phyloP scores from a whole-genome alignment of 1,284 basidiomycete genomes.

The Leucocoprinus gongylophorus region DNA sequence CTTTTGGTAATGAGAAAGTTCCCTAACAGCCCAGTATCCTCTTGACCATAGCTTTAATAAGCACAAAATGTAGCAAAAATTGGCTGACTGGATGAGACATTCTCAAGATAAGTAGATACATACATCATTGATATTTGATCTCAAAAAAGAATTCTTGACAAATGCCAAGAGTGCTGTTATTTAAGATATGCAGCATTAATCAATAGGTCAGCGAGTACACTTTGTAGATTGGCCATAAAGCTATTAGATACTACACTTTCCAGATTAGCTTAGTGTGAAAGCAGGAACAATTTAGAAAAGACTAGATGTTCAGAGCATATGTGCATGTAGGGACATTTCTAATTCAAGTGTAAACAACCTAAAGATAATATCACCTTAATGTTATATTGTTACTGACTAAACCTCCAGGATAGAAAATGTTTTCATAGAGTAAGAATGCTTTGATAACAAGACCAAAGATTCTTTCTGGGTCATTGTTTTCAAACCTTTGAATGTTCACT shows the following conservation, averaged over 20 bases:
- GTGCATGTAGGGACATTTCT: constrained; percentile 86
- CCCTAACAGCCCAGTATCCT: constrained; percentile 74
- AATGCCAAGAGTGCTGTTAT: constrained; percentile 89
- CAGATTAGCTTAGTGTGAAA: constrained; percentile 73
- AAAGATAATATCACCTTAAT: too few relatives aligned
- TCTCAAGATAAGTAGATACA: constrained; percentile 17
- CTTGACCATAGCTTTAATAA: constrained; percentile 69
- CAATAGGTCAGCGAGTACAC: constrained; percentile 90
- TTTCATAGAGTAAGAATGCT: too few relatives aligned
- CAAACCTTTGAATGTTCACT: too few relatives aligned
- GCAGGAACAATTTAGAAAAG: constrained; percentile 33
- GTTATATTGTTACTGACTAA: too few relatives aligned
- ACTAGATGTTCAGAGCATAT: constrained; percentile 29
- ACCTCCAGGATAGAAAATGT: too few relatives aligned
- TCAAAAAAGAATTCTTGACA: constrained; percentile 96
- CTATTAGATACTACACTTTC: constrained; percentile 85
- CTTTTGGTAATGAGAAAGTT: constrained; percentile 80
- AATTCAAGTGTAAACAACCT: too few relatives aligned
- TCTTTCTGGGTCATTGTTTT: too few relatives aligned
- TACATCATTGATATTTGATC: constrained; percentile 95
- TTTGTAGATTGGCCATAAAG: constrained; percentile 90
- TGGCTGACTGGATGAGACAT: not conserved
- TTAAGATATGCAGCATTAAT: constrained; percentile 84
- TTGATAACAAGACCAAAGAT: too few relatives aligned
- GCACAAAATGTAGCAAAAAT: constrained; percentile 64